phyloP scores from a whole-genome alignment of 495 filamentous ascomycete genomes.

The Entonaema liquescens region DNA sequence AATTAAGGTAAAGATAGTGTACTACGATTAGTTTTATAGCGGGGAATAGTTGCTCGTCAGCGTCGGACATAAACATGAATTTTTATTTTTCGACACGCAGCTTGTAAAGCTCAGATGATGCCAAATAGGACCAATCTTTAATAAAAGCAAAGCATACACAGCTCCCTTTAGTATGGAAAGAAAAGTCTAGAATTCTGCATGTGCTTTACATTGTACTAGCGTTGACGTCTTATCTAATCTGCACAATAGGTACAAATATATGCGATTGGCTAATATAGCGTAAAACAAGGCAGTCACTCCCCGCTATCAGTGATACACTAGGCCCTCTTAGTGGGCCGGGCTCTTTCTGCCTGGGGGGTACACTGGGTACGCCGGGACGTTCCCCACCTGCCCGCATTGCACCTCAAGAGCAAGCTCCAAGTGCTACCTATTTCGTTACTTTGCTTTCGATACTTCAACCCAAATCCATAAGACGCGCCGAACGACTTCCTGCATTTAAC shows the following conservation, averaged over 20 bases:
- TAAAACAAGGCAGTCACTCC: slow-evolving; percentile 5
- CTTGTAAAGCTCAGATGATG: neutral
- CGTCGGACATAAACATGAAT: neutral
- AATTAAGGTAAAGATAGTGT: neutral
- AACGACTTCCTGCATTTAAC: slow-evolving; percentile 8
- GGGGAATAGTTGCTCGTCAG: neutral
- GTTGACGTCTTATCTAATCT: slow-evolving; percentile 3
- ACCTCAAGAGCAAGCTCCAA: slow-evolving; percentile 32
- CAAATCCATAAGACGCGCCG: slow-evolving; percentile 23
- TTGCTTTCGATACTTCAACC: slow-evolving; percentile 23
- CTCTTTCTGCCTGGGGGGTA: slow-evolving; percentile 37
- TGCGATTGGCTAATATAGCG: neutral
- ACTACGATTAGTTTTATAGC: neutral
- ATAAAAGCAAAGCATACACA: neutral
- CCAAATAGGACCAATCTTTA: neutral
- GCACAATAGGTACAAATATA: neutral
- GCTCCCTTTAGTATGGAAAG: neutral
- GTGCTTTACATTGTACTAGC: neutral
- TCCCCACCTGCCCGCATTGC: slow-evolving; percentile 34
- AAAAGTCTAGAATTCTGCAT: slow-evolving; percentile 2
- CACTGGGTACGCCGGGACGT: neutral
- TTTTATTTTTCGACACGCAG: neutral
- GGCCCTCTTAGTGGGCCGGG: slow-evolving; percentile 17
- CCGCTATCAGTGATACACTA: slow-evolving; percentile 1
- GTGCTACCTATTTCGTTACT: slow-evolving; percentile 24